Conservation (phyloP, 257 asterid species). For the Solanum gandarillasii region DNA sequence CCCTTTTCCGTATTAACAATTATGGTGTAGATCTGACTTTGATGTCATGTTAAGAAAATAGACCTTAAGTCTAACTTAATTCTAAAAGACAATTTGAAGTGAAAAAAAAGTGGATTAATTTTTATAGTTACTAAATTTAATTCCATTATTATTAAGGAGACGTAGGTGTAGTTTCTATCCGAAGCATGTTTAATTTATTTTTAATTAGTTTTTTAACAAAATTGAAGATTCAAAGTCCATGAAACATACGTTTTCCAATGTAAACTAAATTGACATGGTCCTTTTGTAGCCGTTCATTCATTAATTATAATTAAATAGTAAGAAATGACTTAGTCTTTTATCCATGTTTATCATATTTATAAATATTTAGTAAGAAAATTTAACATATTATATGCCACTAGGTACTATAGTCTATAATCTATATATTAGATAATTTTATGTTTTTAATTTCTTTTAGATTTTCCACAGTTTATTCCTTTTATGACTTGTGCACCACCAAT, state of each 20-base stretch:
- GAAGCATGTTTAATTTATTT: background rate
- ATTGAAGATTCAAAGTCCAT: background rate
- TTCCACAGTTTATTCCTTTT: background rate
- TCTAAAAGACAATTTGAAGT: background rate
- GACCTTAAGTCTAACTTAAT: fast-evolving
- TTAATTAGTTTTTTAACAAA: background rate
- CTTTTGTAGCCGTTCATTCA: background rate
- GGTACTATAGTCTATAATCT: background rate
- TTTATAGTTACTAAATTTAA: background rate
- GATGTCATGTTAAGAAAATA: background rate
- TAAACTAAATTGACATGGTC: background rate
- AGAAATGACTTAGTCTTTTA: background rate
- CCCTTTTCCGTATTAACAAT: background rate
- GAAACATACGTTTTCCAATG: background rate
- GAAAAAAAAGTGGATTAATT: background rate
- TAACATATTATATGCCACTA: background rate
- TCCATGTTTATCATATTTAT: background rate
- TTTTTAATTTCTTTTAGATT: background rate
- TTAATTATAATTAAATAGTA: background rate
- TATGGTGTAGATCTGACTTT: background rate
- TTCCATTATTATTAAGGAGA: background rate
- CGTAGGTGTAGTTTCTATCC: background rate
- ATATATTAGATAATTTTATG: no score
- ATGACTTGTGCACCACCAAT: background rate
- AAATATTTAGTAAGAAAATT: background rate